Conservation (phyloP, 192 early-diverging fungal species). For the Gorgonomyces haynaldii region DNA sequence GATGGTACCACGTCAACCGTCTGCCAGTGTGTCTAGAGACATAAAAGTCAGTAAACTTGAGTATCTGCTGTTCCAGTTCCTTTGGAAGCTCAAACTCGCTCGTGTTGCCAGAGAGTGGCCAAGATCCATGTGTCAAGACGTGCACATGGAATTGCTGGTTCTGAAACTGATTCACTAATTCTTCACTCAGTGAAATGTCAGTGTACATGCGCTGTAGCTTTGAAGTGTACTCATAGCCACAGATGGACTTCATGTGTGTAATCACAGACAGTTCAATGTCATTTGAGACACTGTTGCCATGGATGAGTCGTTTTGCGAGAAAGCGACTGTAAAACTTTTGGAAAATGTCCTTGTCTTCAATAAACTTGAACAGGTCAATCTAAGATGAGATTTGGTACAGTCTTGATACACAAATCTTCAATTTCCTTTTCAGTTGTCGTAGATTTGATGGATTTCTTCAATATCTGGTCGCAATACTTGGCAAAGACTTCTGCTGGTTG, state of each 20-base stretch:
- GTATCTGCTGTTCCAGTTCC: slow-evolving; percentile 30
- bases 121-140: slow-evolving; percentile 70
- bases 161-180: slow-evolving; percentile 39
- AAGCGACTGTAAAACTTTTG: slow-evolving; percentile 81
- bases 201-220: slow-evolving; percentile 84
- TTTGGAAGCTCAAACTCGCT: too few species aligned
- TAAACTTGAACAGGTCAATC: slow-evolving; percentile 71
- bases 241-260: slow-evolving; percentile 63
- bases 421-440: slow-evolving; percentile 41
- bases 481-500: slow-evolving; percentile 68
- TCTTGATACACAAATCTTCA: slow-evolving; percentile 50
- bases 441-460: slow-evolving; percentile 50
- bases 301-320: slow-evolving; percentile 73
- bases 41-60: too few species aligned
- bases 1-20: slow-evolving; percentile 70
- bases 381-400: slow-evolving; percentile 33
- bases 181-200: slow-evolving; percentile 65
- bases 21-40: too few species aligned
- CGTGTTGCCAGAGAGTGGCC: slow-evolving; percentile 49
- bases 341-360: slow-evolving; percentile 85
- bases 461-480: slow-evolving; percentile 62
- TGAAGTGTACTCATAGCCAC: slow-evolving; percentile 74
- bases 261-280: slow-evolving; percentile 77
- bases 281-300: slow-evolving; percentile 55
- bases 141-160: slow-evolving; percentile 42